Percentiles rank a stretch among this genome's conserved stretches.
Evolutionary conservation across 352 stramenopile genomes (phyloP).

Genomic region (Pythium plurisporium): DNA sequence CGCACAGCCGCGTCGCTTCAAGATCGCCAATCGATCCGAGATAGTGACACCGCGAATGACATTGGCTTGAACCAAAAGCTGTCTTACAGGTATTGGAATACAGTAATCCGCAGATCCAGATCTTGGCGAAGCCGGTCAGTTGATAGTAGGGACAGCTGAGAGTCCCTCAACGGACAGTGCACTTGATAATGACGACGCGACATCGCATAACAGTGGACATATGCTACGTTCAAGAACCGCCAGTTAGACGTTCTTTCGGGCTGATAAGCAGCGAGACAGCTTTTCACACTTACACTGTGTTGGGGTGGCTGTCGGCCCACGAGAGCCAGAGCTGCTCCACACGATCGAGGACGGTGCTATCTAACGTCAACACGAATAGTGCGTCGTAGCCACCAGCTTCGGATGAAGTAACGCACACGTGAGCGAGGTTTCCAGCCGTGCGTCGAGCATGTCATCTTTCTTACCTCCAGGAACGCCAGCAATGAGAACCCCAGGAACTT

Average conservation of each 20-base stretch:
- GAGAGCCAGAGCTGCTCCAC: conserved; percentile 76
- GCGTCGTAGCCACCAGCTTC: conserved; percentile 95
- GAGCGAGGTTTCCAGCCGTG: background rate
- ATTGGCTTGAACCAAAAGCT: no score
- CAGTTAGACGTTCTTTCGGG: no score
- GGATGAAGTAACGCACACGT: background rate
- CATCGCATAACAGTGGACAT: conserved; percentile 63
- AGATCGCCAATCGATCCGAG: background rate
- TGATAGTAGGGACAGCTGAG: background rate
- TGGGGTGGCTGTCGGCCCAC: conserved; percentile 48
- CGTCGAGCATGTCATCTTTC: background rate
- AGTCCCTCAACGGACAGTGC: conserved; percentile 3
- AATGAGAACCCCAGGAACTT: conserved; percentile 91
- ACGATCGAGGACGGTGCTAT: conserved; percentile 39
- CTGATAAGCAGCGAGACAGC: background rate
- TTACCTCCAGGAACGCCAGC: conserved; percentile 91
- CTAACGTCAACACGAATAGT: conserved; percentile 89
- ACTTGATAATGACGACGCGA: conserved; percentile 1
- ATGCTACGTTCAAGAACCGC: conserved; percentile 34
- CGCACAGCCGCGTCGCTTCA: conserved; percentile 6
- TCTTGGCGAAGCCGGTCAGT: no score
- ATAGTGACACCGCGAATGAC: background rate
- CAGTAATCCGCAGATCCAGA: no score
- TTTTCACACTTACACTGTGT: conserved; percentile 34
- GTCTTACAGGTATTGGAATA: no score